Evolutionary conservation across 2,329 filamentous ascomycete species (phyloP), one percentile per base, ranked within the genome.

Genomic region (Fusarium sp.): DNA sequence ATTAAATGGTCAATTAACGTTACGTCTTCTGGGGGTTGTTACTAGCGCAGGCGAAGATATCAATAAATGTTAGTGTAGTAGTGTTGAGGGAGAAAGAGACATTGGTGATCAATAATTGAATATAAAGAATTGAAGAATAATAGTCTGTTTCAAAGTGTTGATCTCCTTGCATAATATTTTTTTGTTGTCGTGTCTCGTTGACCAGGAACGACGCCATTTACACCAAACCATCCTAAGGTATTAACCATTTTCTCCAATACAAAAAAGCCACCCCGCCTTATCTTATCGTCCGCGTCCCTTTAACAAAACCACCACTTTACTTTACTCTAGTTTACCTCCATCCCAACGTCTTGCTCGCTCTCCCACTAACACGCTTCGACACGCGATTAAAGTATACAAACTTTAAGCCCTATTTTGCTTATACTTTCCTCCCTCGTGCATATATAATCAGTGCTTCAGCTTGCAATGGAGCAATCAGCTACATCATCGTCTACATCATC

Each of bases 401-500:
- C 18, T 17, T 31, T 18, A 20, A 49, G 44, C 58, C 49, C 15
- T 17, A n/a, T 20, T 27, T 27, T 25, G 25, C n/a, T 54, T 22
- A 39, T 33, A 7, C 22, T 47, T 38, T 17, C 14, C 13, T 7
- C n/a, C 27, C 44, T 35, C 50, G 38, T 39, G 9, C 50, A 45
- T 47, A 63, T 18, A 33, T 63, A 45, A 33, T 17, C 27, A 49
- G 11, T 33, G 20, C 18, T 29, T 38, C 25, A 25, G 13, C 49
- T 62, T 58, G 57, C 62, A 75, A 78, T 78, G 76, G 75, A 77
- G 50, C 54, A 55, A 58, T 64, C 53, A 22, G 54, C 59, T 35
- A 70, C 60, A 54, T 70, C 67, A 60, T 68, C 65, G 41, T 52
- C 64, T 50, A 65, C 75, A 45, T 71, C 81, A 45, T 82, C 83